Evolutionary conservation across 768 basidiomycete genomes (phyloP).

Genomic region (Termitomyces sp.): DNA sequence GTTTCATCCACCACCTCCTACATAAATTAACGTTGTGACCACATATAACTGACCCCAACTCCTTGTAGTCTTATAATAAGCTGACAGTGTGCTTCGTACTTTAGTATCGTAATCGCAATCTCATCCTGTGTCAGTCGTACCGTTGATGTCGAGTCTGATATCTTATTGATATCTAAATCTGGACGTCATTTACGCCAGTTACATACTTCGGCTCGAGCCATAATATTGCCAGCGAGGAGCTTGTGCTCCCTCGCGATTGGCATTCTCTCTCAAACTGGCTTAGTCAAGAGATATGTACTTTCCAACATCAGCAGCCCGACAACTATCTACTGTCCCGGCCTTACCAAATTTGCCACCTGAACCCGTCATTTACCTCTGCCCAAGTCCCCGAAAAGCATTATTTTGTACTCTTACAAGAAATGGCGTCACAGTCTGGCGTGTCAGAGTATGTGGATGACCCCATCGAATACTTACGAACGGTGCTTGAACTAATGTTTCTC

Average conservation of each 20-base stretch:
- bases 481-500: conserved; percentile 1
- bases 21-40: conserved; percentile 10
- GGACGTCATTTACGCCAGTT: neutral
- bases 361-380: conserved; percentile 50
- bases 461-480: neutral
- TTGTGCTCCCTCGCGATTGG: neutral
- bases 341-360: conserved; percentile 61
- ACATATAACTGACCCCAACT: conserved; percentile 5
- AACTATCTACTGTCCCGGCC: conserved; percentile 67
- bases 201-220: neutral
- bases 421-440: conserved; percentile 77
- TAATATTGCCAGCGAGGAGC: neutral
- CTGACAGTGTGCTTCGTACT: neutral
- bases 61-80: conserved; percentile 5
- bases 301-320: conserved; percentile 75
- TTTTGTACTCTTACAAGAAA: conserved; percentile 73
- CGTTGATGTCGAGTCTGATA: neutral
- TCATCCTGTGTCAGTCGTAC: conserved; percentile 3
- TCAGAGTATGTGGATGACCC: conserved; percentile 54
- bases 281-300: conserved; percentile 63
- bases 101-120: conserved; percentile 2
- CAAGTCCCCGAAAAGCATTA: conserved; percentile 73
- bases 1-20: conserved; percentile 29
- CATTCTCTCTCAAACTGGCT: neutral
- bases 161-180: neutral